A percentile compares a stretch with the other conserved stretches of the same genome.
Evolutionary conservation across 208 protist genomes (phyloP).

Genomic region (Leptomonas seymouri): DNA sequence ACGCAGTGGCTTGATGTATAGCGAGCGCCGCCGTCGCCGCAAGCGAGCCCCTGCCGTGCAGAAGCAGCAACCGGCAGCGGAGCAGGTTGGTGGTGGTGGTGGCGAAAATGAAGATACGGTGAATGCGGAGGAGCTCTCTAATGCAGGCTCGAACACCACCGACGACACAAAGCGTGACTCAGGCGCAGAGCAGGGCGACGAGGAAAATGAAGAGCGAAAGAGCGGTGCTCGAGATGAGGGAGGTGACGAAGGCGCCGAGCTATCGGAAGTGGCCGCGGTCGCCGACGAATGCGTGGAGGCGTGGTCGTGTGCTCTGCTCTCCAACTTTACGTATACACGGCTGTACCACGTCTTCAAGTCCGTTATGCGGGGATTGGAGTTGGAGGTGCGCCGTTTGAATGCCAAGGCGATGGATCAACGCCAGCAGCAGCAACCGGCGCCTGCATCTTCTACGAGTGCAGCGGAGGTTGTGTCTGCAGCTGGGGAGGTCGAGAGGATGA

Average conservation of each 20-base stretch:
- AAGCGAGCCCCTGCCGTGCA: background rate
- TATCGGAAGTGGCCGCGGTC: background rate
- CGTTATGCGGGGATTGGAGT: slow-evolving; percentile 33
- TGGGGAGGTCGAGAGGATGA: background rate
- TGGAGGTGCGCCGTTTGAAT: slow-evolving; percentile 20
- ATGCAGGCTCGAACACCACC: background rate
- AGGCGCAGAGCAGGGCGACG: background rate
- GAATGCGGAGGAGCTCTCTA: background rate
- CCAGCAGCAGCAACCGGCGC: background rate
- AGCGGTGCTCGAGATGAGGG: background rate
- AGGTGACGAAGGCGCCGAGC: background rate
- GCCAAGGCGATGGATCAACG: background rate
- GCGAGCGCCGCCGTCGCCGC: slow-evolving; percentile 37
- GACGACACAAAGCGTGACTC: background rate
- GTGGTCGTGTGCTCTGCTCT: slow-evolving; percentile 25
- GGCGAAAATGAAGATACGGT: background rate
- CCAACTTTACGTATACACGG: slow-evolving; percentile 23
- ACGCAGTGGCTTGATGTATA: slow-evolving; percentile 27
- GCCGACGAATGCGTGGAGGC: background rate
- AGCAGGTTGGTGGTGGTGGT: too few species aligned
- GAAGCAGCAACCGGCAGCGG: background rate
- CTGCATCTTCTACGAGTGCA: background rate
- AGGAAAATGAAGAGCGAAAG: background rate
- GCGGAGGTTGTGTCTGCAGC: background rate
- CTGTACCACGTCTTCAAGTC: slow-evolving; percentile 30